Evolutionary conservation across 2,329 filamentous ascomycete genomes (phyloP).

Genomic region (Pseudomassariella vexata): DNA sequence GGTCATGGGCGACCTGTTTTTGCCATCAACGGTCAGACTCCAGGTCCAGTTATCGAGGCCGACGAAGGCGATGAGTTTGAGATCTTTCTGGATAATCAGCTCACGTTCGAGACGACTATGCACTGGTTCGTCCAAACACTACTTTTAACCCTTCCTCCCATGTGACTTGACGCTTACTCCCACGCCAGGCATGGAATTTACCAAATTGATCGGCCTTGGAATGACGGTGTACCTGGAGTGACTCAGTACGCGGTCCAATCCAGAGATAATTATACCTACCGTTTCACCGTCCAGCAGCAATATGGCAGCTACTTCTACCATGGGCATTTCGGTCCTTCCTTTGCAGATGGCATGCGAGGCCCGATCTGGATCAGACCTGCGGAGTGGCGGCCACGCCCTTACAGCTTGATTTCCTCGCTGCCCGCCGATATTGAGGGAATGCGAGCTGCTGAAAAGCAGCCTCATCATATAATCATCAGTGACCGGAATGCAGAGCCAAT

Average conservation of each 20-base stretch:
- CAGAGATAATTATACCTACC: conserved; percentile 11
- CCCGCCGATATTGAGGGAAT: conserved; percentile 7
- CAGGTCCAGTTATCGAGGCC: conserved; percentile 9
- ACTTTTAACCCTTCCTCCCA: background rate
- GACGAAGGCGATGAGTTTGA: conserved; percentile 12
- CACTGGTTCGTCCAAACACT: conserved; percentile 8
- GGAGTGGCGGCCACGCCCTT: conserved; percentile 11
- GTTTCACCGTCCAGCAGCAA: conserved; percentile 11
- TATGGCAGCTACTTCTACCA: conserved; percentile 14
- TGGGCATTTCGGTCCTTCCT: conserved; percentile 12
- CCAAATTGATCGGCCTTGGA: conserved; percentile 12
- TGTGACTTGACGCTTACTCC: too few relatives aligned
- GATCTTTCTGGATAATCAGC: conserved; percentile 10
- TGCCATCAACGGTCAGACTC: conserved; percentile 10
- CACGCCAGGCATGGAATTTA: conserved; percentile 13
- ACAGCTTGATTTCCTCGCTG: conserved; percentile 8
- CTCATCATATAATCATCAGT: conserved; percentile 10
- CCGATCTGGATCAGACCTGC: conserved; percentile 12
- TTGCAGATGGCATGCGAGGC: conserved; percentile 13
- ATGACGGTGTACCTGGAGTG: conserved; percentile 13
- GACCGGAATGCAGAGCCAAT: conserved; percentile 13
- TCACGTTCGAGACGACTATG: conserved; percentile 11
- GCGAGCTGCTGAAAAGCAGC: conserved; percentile 9
- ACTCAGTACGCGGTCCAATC: conserved; percentile 12
- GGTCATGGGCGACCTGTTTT: conserved; percentile 11